Base-by-base conservation (phyloP, 179 eudicot species). In the Vitellaria paradoxa region DNA sequence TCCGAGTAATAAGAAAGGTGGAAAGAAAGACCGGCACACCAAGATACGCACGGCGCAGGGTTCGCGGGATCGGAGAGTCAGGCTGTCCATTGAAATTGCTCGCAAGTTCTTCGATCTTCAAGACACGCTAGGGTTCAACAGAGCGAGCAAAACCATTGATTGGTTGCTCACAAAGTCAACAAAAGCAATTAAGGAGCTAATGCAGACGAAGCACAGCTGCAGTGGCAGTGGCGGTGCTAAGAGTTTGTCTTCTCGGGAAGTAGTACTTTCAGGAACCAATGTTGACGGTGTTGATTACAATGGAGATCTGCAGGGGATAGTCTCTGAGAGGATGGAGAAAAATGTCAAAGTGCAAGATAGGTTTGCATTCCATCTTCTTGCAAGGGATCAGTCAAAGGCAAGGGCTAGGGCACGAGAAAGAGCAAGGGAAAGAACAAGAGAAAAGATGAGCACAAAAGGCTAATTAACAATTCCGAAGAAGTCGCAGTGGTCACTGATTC, bases 91-190 rank as follows among this genome's bases (percentile, higher is more conserved):
- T 15, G 82, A 77, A 42, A 50, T 81, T 10, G 82, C 87, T 6
- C 37, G 82, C 3, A 81, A 56, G 49, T 84, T 84, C 76, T 84
- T 84, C 24, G 80, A 76, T 71, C 87, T 84, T 23, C 87, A 84
- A 52, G 84, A 84, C 59, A 75, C 45, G 72, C 78, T 84, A 42
- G 87, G 84, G 53, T 81, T 78, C 23, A 82, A 84, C 68, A 84
- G 76, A 61, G 80, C 82, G 3, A 84, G 87, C 53, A 79, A 81
- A 64, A 81, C 87, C 76, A 74, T 84, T 20, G 82, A 79, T 53
- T 84, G 87, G 87, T 79, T 84, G 47, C 77, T 84, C 10, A 72
- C 10, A 30, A 78, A 81, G 63, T 84, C 87, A 0, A 76, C 79
- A 9, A 6, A 62, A 5, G 78, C 82, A 63, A 84, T 84, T 50